Percentiles rank a stretch among this genome's conserved stretches.
Evolutionary conservation across 495 filamentous ascomycete species (phyloP).

Genomic region (Pyronema domesticum): DNA sequence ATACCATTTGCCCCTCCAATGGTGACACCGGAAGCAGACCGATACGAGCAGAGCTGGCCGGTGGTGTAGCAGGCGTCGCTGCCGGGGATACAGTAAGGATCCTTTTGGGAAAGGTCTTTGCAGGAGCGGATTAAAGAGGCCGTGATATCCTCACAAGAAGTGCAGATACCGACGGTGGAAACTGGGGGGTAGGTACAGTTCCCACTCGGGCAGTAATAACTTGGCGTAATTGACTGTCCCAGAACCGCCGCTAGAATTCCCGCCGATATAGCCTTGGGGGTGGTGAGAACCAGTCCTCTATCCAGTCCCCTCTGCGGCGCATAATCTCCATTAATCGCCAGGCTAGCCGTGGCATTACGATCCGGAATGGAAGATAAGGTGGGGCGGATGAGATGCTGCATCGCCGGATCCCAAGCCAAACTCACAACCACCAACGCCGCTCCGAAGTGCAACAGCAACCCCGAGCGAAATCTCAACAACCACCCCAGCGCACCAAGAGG

Average conservation of each 20-base stretch:
- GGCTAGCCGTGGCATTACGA: not conserved
- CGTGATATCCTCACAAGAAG: conserved; percentile 12
- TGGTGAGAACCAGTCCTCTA: conserved; percentile 13
- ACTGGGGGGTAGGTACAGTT: conserved; percentile 12
- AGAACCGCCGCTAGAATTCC: conserved; percentile 12
- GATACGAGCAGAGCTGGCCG: conserved; percentile 18
- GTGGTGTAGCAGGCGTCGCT: conserved; percentile 10
- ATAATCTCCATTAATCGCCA: conserved; percentile 11
- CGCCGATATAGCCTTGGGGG: conserved; percentile 12
- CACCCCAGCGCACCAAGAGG: conserved; percentile 13
- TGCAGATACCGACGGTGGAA: conserved; percentile 15
- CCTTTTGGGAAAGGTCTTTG: not conserved
- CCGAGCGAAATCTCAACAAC: conserved; percentile 13
- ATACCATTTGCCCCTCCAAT: conserved; percentile 8
- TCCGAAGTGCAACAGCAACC: conserved; percentile 17
- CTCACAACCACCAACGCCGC: conserved; percentile 14
- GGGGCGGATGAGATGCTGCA: conserved; percentile 13
- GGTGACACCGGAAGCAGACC: conserved; percentile 4
- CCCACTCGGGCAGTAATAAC: conserved; percentile 10
- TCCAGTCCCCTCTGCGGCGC: conserved; percentile 12
- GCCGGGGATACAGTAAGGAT: not conserved
- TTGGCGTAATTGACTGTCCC: conserved; percentile 1
- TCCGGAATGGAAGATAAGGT: conserved; percentile 6
- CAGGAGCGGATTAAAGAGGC: conserved; percentile 12
- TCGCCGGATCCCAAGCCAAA: conserved; percentile 16